Evolutionary conservation across 1,284 basidiomycete species (phyloP).

Genomic region (Pseudozyma thailandica): DNA sequence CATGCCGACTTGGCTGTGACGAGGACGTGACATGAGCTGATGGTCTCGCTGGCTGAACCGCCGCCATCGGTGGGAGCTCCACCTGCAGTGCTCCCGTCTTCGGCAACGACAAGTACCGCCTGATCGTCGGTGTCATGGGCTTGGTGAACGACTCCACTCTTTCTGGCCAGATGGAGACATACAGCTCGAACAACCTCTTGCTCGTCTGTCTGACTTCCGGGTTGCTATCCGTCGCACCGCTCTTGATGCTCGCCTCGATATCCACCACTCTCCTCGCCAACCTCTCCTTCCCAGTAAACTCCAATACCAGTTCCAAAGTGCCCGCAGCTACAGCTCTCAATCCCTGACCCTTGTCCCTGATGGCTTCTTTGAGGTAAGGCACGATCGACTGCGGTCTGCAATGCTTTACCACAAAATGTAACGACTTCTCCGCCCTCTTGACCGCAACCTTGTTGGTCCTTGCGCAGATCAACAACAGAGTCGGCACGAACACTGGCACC

Average conservation of each 20-base stretch:
- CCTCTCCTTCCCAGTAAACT: conserved; percentile 64
- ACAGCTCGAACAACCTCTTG: conserved; percentile 69
- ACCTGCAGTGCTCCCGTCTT: conserved; percentile 48
- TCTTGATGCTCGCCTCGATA: conserved; percentile 69
- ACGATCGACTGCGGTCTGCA: conserved; percentile 69
- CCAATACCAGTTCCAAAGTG: conserved; percentile 57
- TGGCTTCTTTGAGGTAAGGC: conserved; percentile 66
- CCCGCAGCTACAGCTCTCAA: conserved; percentile 44
- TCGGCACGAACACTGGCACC: conserved; percentile 70
- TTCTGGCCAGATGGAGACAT: conserved; percentile 69
- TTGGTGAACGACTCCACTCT: conserved; percentile 70
- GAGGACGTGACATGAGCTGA: not conserved
- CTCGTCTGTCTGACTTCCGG: conserved; percentile 70
- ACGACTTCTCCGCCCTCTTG: conserved; percentile 70
- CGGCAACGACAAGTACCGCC: conserved; percentile 68
- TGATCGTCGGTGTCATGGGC: conserved; percentile 70
- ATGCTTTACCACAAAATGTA: conserved; percentile 69
- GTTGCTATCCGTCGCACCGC: conserved; percentile 70
- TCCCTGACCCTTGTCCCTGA: conserved; percentile 68
- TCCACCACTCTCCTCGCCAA: conserved; percentile 58
- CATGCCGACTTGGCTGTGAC: conserved; percentile 4
- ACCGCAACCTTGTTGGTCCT: conserved; percentile 71
- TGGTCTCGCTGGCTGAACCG: not conserved
- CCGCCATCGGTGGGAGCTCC: conserved; percentile 10
- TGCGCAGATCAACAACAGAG: conserved; percentile 70